Conservation (phyloP, 805 yeast genomes). For the Scheffersomyces coipomensis region DNA sequence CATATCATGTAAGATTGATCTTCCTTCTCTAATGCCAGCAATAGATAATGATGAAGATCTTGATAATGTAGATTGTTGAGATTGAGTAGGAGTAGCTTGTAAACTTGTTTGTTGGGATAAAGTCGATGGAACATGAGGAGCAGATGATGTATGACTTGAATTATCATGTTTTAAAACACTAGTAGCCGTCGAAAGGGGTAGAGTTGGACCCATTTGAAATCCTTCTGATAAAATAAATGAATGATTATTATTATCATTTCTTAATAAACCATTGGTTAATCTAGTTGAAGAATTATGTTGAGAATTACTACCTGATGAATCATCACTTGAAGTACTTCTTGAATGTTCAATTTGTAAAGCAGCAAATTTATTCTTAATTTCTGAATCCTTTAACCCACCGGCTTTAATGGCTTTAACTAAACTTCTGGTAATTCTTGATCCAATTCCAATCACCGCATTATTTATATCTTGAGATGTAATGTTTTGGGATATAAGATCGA, state of each 20-base stretch:
- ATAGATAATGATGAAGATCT: slow-evolving; percentile 8
- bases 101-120: slow-evolving; percentile 12
- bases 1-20: slow-evolving; percentile 31
- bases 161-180: background rate
- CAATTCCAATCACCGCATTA: slow-evolving; percentile 81
- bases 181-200: slow-evolving; percentile 1
- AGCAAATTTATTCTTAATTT: slow-evolving; percentile 17
- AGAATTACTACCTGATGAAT: slow-evolving; percentile 17
- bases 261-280: background rate
- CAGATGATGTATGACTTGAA: slow-evolving; percentile 1
- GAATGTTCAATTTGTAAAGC: slow-evolving; percentile 22
- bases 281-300: slow-evolving; percentile 9
- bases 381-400: slow-evolving; percentile 21
- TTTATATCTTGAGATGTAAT: slow-evolving; percentile 74
- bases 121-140: slow-evolving; percentile 17
- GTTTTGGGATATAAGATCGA: slow-evolving; percentile 45
- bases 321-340: slow-evolving; percentile 30
- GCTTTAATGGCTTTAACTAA: slow-evolving; percentile 42
- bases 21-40: slow-evolving; percentile 29
- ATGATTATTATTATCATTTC: slow-evolving; percentile 13
- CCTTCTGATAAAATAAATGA: slow-evolving; percentile 35
- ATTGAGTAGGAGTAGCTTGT: background rate
- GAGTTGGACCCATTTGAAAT: slow-evolving; percentile 11
- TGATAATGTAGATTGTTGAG: slow-evolving; percentile 1
- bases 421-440: slow-evolving; percentile 56